Evolutionary conservation across 306 rosid genomes (phyloP).

Genomic region (Aeschynomene evenia): DNA sequence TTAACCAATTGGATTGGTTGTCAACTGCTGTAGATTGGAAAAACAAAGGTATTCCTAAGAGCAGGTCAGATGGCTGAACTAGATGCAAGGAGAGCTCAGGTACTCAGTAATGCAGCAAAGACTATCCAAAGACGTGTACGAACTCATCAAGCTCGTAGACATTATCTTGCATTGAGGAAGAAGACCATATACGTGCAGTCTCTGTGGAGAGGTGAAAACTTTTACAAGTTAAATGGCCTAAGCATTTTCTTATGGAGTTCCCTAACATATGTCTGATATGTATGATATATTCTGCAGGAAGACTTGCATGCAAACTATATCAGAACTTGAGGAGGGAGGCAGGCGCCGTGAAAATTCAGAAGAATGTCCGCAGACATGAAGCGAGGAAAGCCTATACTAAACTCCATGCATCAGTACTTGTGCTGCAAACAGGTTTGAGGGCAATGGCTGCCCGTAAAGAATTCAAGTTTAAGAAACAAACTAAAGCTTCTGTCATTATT

Average conservation of each 20-base stretch:
- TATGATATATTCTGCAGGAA: constrained; percentile 54
- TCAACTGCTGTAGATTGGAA: constrained; percentile 74
- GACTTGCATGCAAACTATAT: constrained; percentile 78
- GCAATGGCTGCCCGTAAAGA: constrained; percentile 77
- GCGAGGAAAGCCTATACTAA: constrained; percentile 58
- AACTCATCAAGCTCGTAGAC: constrained; percentile 78
- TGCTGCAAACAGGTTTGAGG: constrained; percentile 84
- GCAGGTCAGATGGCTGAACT: constrained; percentile 99
- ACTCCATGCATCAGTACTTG: constrained; percentile 61
- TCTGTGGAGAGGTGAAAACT: constrained; percentile 77
- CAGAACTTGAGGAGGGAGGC: constrained; percentile 66
- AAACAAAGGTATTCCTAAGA: constrained; percentile 90
- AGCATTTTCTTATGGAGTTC: constrained; percentile 14
- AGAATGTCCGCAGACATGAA: constrained; percentile 55
- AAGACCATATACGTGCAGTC: constrained; percentile 70
- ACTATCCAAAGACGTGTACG: constrained; percentile 75
- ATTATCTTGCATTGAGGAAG: constrained; percentile 71
- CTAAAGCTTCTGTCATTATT: constrained; percentile 72
- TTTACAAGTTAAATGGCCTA: constrained; percentile 23
- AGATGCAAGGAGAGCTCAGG: constrained; percentile 87
- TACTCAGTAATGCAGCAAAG: constrained; percentile 82
- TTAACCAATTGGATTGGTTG: constrained; percentile 31
- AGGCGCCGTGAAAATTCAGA: constrained; percentile 83
- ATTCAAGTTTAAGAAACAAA: constrained; percentile 64
- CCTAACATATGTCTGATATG: constrained; percentile 22